Percentiles rank a stretch among this genome's conserved stretches.
Evolutionary conservation across 2,329 filamentous ascomycete species (phyloP).

Genomic region (Epichloe sp.): DNA sequence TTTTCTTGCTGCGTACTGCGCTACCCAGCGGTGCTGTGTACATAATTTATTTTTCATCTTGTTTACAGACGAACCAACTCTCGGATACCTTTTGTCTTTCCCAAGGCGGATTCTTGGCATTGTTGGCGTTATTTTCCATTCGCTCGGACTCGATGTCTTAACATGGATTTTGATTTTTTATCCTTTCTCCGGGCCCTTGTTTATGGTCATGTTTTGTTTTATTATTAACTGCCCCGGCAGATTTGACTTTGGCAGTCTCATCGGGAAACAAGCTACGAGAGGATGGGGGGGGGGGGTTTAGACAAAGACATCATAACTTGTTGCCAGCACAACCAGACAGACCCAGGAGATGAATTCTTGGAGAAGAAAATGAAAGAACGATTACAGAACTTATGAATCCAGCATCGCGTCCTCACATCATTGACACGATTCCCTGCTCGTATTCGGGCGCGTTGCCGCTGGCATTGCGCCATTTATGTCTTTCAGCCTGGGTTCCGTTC

Average conservation of each 20-base stretch:
- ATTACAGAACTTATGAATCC: not conserved
- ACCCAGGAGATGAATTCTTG: not conserved
- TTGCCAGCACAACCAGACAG: conserved; percentile 1
- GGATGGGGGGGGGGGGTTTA: not conserved
- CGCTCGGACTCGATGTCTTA: not conserved
- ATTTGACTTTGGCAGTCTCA: conserved; percentile 4
- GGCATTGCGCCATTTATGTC: too few species aligned
- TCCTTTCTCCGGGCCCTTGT: not conserved
- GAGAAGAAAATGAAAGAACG: not conserved
- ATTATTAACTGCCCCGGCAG: not conserved
- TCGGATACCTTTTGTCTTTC: conserved; percentile 12
- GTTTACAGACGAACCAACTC: conserved; percentile 4
- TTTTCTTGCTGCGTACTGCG: not conserved
- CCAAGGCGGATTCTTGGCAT: conserved; percentile 14
- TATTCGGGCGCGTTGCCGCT: too few species aligned
- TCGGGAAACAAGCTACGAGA: not conserved
- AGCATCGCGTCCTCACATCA: not conserved
- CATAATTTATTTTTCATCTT: conserved; percentile 6
- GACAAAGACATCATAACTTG: conserved; percentile 2
- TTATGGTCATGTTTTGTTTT: not conserved
- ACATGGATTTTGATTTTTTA: not conserved
- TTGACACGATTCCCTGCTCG: too few species aligned
- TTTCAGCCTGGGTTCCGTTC: too few species aligned
- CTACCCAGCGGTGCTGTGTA: conserved; percentile 12
- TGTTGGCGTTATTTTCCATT: conserved; percentile 13